Evolutionary conservation across 83 land plant genomes (phyloP).

Genomic region (Picea mariana): DNA sequence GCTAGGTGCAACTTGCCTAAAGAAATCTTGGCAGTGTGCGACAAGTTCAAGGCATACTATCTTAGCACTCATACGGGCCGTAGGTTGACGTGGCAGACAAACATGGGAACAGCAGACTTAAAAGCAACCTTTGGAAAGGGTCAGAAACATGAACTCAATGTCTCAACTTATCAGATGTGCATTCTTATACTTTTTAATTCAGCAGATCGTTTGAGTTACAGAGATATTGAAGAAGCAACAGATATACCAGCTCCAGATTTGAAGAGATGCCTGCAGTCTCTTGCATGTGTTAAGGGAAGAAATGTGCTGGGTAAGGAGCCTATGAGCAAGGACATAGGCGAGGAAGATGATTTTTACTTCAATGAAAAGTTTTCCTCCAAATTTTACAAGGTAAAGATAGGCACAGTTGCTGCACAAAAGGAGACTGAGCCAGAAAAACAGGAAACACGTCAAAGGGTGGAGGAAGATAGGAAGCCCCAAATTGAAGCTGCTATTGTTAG

Average conservation of each 20-base stretch:
- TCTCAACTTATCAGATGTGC: conserved; percentile 96
- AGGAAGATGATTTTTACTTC: conserved; percentile 78
- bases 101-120: conserved; percentile 97
- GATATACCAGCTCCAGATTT: conserved; percentile 85
- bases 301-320: conserved; percentile 94
- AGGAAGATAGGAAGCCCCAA: conserved; percentile 98
- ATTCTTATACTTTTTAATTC: conserved; percentile 87
- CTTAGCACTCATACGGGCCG: conserved; percentile 94
- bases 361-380: conserved; percentile 91
- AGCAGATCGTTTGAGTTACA: conserved; percentile 67
- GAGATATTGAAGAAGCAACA: conserved; percentile 90
- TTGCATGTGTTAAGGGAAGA: conserved; percentile 95
- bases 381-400: conserved; percentile 91
- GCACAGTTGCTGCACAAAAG: conserved; percentile 94
- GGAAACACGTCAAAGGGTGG: conserved; percentile 96
- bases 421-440: conserved; percentile 97
- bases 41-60: conserved; percentile 81
- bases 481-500: conserved; percentile 98
- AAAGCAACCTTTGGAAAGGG: conserved; percentile 92
- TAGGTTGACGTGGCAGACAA: conserved; percentile 95
- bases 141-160: conserved; percentile 93
- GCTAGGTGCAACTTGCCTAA: conserved; percentile 85
- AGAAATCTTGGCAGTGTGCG: conserved; percentile 82
- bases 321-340: conserved; percentile 93
- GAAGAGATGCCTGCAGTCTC: conserved; percentile 87